Conservation (phyloP, 345 rosid species). For the Populus pruinosa region DNA sequence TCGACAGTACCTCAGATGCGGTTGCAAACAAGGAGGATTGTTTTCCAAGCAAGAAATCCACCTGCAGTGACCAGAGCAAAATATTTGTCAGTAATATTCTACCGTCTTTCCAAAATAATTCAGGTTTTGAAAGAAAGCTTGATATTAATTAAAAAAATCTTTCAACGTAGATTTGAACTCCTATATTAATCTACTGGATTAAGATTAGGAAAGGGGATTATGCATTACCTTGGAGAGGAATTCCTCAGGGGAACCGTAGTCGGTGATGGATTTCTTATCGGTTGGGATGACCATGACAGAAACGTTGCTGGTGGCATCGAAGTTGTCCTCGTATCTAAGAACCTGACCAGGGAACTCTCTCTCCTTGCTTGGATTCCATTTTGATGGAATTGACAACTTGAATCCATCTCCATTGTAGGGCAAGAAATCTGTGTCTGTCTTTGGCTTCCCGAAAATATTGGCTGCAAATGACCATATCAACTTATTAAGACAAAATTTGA, state of each 20-base stretch:
- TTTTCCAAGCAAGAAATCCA: conserved; percentile 78
- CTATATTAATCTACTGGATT: neutral
- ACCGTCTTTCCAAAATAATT: neutral
- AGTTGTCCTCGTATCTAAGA: conserved; percentile 84
- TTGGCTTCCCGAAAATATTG: conserved; percentile 89
- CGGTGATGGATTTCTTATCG: conserved; percentile 81
- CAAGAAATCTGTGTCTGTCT: conserved; percentile 71
- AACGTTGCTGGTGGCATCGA: conserved; percentile 59
- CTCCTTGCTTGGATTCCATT: conserved; percentile 98
- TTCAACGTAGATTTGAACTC: neutral
- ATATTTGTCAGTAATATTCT: neutral
- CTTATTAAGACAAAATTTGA: neutral
- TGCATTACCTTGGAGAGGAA: conserved; percentile 58
- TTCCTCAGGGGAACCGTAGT: conserved; percentile 71
- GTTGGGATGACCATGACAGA: conserved; percentile 68
- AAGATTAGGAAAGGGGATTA: neutral
- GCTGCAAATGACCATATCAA: conserved; percentile 43
- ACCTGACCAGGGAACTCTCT: conserved; percentile 87
- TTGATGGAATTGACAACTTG: conserved; percentile 68
- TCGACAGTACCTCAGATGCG: conserved; percentile 59
- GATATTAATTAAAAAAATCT: neutral
- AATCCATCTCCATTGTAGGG: conserved; percentile 74
- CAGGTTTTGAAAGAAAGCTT: neutral
- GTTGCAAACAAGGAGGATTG: conserved; percentile 71
- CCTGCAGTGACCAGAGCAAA: conserved; percentile 40